Evolutionary conservation across 441 rosid species (phyloP).

Genomic region (Populus hybrid): DNA sequence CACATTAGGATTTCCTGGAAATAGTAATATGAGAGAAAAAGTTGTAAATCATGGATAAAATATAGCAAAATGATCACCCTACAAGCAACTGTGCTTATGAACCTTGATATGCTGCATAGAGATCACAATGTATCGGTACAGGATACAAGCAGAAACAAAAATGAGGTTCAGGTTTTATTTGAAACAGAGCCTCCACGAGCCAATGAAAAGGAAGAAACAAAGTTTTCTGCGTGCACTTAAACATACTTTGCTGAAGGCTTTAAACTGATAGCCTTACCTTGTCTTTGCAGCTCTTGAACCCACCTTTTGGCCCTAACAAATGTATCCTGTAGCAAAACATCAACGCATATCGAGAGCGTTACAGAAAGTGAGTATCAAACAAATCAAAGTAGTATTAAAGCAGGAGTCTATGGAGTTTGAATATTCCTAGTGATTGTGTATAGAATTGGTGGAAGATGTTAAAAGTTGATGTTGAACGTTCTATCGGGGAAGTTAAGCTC

Average conservation of each 20-base stretch:
- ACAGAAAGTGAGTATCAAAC: not conserved
- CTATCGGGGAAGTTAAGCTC: not conserved
- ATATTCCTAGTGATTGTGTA: not conserved
- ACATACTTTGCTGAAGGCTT: not conserved
- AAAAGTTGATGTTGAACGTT: not conserved
- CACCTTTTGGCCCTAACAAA: conserved; percentile 51
- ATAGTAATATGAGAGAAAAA: not conserved
- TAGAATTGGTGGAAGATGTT: not conserved
- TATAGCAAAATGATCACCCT: no score
- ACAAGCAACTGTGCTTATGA: not conserved
- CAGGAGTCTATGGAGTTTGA: not conserved
- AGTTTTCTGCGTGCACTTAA: not conserved
- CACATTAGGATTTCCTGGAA: conserved; percentile 33
- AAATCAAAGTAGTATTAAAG: not conserved
- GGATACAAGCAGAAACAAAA: not conserved
- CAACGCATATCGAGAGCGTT: not conserved
- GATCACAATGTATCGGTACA: not conserved
- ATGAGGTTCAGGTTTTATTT: not conserved
- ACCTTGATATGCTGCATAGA: not conserved
- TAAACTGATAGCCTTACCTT: conserved; percentile 36
- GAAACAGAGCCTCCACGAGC: not conserved
- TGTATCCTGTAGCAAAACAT: conserved; percentile 41
- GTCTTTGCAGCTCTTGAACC: conserved; percentile 64
- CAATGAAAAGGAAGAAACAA: not conserved
- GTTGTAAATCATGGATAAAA: not conserved